phyloP scores from a whole-genome alignment of 805 yeast genomes.

The Zygoascus biomembranicola region DNA sequence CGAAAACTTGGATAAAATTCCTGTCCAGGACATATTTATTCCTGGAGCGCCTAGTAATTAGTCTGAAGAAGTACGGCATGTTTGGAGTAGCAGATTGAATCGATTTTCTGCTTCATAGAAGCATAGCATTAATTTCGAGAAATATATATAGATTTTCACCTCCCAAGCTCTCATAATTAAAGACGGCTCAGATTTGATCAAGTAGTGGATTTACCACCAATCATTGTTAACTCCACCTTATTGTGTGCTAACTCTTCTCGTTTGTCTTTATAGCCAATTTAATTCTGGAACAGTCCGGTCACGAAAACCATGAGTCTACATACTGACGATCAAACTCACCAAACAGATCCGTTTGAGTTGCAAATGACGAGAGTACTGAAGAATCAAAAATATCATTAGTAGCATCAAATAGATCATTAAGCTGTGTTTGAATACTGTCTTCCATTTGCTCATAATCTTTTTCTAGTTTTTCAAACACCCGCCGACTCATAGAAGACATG shows the following conservation, averaged over 20 bases:
- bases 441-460: slow-evolving; percentile 1
- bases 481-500: slow-evolving; percentile 22
- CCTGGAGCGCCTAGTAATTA: not conserved
- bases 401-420: not conserved
- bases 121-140: too few species aligned
- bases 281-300: not conserved
- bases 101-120: too few species aligned
- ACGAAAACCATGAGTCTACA: slow-evolving; percentile 21
- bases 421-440: not conserved
- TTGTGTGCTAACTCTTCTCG: not conserved
- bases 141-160: too few species aligned
- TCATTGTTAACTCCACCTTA: not conserved
- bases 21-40: not conserved
- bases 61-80: too few species aligned
- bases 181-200: not conserved
- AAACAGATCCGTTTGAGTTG: slow-evolving; percentile 16
- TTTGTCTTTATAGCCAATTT: not conserved
- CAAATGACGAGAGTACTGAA: not conserved
- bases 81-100: too few species aligned
- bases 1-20: not conserved
- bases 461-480: slow-evolving; percentile 18
- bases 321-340: slow-evolving; percentile 19
- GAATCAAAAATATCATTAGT: not conserved
- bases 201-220: not conserved
- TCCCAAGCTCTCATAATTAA: not conserved